Base-by-base conservation (phyloP, 2,329 filamentous ascomycete genomes). In the Talaromyces sp. region DNA sequence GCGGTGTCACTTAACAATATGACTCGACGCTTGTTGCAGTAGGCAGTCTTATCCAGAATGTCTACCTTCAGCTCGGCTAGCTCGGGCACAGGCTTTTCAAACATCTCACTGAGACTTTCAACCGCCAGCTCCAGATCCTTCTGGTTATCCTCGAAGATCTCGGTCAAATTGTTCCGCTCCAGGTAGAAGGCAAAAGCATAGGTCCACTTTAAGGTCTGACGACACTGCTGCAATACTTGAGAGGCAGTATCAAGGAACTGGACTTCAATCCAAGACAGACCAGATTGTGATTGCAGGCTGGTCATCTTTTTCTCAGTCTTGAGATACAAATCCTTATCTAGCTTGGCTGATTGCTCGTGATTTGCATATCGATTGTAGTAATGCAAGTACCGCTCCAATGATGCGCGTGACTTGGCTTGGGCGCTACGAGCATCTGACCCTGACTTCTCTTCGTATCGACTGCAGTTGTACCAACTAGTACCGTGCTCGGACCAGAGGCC, bases 241-340 rank as follows among this genome's bases (percentile, higher is more conserved):
- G 92, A 96, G 0, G 94, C 94, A 2, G 90, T 88, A 67, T 96
- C 90, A 19, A 99, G 83, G 70, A 97, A 99, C 69, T 99, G 94
- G 6, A 99, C 94, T 71, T 99, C 94, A 54, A 99, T 99, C 94
- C 94, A 99, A 0, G 92, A 97, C 85, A 99, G 91, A 58, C 91
- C 91, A 0, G 93, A 97, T 24, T 91, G 86, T 35, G 89, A 91
- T 74, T 99, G 94, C 39, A 99, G 82, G 71, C 94, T 89, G 27
- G 93, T 89, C 94, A 99, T 99, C 81, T 99, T 99, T 82, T 93
- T 96, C 75, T 99, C 93, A 0, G 94, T 97, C 82, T 97, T 97
- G 45, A 89, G 81, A 62, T 91, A 96, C 47, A 97, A 89, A 72
- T 99, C 94, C 76, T 92, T 97, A 74, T 99, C 94, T 16, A 99